A percentile compares a stretch with the other conserved stretches of the same genome.
phyloP scores from a whole-genome alignment of 768 basidiomycete species.

The Coprinellus micaceus region DNA sequence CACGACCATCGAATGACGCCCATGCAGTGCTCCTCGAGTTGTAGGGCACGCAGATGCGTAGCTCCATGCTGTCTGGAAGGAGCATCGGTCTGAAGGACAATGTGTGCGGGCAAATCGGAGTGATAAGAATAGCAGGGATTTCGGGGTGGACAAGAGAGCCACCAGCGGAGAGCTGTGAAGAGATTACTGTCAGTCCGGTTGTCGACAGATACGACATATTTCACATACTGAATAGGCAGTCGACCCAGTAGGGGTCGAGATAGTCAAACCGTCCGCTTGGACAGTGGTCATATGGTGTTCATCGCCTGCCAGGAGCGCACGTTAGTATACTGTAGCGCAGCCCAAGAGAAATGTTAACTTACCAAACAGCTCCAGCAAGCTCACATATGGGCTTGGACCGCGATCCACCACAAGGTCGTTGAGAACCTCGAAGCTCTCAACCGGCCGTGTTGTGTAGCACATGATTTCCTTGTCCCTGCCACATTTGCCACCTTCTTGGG shows the following conservation, averaged over 20 bases:
- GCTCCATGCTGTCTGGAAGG: conserved; percentile 96
- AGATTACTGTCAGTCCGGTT: conserved; percentile 7
- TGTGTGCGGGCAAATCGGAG: conserved; percentile 97
- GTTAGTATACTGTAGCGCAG: not conserved
- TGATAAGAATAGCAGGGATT: conserved; percentile 93
- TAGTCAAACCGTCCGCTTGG: conserved; percentile 93
- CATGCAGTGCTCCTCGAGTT: conserved; percentile 98
- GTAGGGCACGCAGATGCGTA: conserved; percentile 98
- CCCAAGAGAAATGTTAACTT: conserved; percentile 24
- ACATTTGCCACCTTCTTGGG: conserved; percentile 41
- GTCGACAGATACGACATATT: conserved; percentile 6
- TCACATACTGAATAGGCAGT: conserved; percentile 90
- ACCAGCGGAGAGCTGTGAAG: conserved; percentile 78
- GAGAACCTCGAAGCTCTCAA: conserved; percentile 92
- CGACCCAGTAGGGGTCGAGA: conserved; percentile 96
- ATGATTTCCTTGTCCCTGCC: conserved; percentile 93
- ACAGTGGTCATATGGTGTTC: conserved; percentile 99
- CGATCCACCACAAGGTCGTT: conserved; percentile 98
- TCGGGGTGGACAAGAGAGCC: conserved; percentile 97
- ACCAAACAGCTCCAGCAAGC: conserved; percentile 95
- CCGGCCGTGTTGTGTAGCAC: conserved; percentile 94
- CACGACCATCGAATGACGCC: conserved; percentile 98
- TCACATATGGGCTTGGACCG: conserved; percentile 97
- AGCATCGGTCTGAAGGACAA: conserved; percentile 99
- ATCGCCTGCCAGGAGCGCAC: conserved; percentile 58